phyloP scores from a whole-genome alignment of 2,329 filamentous ascomycete genomes.

The Microdochium nivale region DNA sequence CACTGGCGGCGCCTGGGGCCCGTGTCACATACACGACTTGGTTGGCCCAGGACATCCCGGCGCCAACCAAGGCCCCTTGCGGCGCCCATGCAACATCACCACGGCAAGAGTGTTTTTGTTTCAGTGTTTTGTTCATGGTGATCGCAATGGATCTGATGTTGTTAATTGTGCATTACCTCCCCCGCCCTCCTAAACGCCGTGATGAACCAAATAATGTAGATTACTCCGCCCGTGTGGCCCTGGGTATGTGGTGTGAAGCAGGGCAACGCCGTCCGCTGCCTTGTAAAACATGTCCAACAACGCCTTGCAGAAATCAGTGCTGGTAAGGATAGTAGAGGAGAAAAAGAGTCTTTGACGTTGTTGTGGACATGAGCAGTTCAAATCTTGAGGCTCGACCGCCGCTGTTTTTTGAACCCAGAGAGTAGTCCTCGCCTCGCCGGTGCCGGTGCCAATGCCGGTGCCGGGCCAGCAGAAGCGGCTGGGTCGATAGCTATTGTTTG shows the following conservation, averaged over 20 bases:
- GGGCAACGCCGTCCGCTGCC: background rate
- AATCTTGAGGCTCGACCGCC: constrained; percentile 30
- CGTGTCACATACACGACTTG: background rate
- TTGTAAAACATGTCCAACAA: background rate
- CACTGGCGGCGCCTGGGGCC: background rate
- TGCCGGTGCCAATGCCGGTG: no score
- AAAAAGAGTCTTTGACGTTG: background rate
- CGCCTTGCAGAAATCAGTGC: background rate
- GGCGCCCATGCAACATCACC: no score
- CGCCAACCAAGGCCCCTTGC: no score
- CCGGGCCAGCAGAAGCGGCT: constrained; percentile 11
- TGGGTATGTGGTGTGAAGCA: background rate
- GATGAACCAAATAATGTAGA: background rate
- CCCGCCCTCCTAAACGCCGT: background rate
- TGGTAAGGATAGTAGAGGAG: background rate
- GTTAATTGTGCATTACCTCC: background rate
- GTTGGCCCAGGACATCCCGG: background rate
- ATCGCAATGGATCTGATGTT: background rate
- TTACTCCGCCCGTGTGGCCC: background rate
- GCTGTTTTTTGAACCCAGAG: constrained; percentile 23
- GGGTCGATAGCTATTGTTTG: constrained; percentile 10
- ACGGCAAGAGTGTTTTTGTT: background rate
- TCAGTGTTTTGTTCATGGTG: background rate
- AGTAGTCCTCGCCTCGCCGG: constrained; percentile 22
- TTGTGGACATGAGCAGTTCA: background rate